Base-by-base conservation (phyloP, 2,329 filamentous ascomycete species). In the Alternaria gaisen region DNA sequence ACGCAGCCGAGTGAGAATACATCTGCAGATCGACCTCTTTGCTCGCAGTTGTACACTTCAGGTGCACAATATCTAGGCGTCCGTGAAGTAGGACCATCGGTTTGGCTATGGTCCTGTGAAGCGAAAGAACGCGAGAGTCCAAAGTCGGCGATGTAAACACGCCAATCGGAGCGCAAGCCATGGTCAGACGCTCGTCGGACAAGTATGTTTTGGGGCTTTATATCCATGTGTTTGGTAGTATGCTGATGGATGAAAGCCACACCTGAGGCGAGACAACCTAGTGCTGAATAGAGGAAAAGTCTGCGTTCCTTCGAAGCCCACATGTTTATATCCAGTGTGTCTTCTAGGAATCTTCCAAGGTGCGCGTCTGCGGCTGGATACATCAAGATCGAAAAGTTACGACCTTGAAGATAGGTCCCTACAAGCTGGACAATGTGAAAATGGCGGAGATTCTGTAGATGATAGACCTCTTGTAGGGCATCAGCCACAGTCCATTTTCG, bases 181-280 rank as follows among this genome's bases (percentile, higher is more conserved):
- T n/a, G n/a, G n/a, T n/a, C n/a, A n/a, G n/a, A n/a, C n/a, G n/a
- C n/a, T n/a, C n/a, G n/a, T n/a, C 30, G 30, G 22, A 70, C 44
- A 5, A 70, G 63, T 4, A 72, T 63, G 16, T 71, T 71, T 1
- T 56, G 44, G 1, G 70, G 69, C 32, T 72, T 71, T 9, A 72
- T 68, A 14, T 71, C 68, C 63, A 70, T 67, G 38, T 72, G 69
- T 24, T 58, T 65, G 2, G 61, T 69, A 0, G 51, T 56, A 4
- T 58, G n/a, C 1, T 18, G 4, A 12, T 72, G 68, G 2, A 69
- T 42, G 14, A 26, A 51, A 11, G 14, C 47, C 7, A 51, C 7
- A 7, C 32, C 47, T 1, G 47, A 24, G 8, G 47, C 0, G 6
- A 38, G 47, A 3, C 47, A 50, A 9, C 46, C 32, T 5, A 50